phyloP scores from a whole-genome alignment of 2,329 filamentous ascomycete genomes.

The Fusarium cyanostomum region DNA sequence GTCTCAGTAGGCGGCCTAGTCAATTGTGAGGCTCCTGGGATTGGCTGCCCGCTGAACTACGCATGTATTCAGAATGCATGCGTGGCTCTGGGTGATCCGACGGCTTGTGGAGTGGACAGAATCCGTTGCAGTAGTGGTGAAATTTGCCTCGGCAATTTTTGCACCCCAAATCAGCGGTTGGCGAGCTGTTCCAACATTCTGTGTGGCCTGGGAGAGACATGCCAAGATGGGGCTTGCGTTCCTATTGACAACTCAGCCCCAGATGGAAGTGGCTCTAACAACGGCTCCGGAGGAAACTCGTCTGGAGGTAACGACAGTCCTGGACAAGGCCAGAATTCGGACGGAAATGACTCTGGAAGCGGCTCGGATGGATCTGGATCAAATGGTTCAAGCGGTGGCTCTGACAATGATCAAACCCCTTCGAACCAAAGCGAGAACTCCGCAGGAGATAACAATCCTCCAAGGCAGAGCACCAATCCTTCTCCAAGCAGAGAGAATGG shows the following conservation, averaged over 20 bases:
- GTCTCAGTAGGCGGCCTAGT: background rate
- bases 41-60: conserved; percentile 16
- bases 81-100: conserved; percentile 13
- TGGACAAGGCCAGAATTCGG: background rate
- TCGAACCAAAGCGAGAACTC: too few relatives aligned
- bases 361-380: background rate
- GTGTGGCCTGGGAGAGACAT: conserved; percentile 15
- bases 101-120: background rate
- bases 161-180: conserved; percentile 7
- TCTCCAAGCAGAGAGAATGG: background rate
- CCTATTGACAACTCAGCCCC: background rate
- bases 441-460: too few relatives aligned
- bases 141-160: conserved; percentile 27
- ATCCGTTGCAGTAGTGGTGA: conserved; percentile 5
- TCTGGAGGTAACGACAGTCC: background rate
- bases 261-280: background rate
- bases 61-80: conserved; percentile 27
- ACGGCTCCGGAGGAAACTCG: background rate
- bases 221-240: conserved; percentile 17
- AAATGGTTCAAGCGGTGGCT: background rate
- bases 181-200: conserved; percentile 1
- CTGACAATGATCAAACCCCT: background rate
- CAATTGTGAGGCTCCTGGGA: conserved; percentile 11
- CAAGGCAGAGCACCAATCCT: background rate
- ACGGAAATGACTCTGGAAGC: background rate